Evolutionary conservation across 2,329 filamentous ascomycete genomes (phyloP).

Genomic region (Monosporascus sp.): DNA sequence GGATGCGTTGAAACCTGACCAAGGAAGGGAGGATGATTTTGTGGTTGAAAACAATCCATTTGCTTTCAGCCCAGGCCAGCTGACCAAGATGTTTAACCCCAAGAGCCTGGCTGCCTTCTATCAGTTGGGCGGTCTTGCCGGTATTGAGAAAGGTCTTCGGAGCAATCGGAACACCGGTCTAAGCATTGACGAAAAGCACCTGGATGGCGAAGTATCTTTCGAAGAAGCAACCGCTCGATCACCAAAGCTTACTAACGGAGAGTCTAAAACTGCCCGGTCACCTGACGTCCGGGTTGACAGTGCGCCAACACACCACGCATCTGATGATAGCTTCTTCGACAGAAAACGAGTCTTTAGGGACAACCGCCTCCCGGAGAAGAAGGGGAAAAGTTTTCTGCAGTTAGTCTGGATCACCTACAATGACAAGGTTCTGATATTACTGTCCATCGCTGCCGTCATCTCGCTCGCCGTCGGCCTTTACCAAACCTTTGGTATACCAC

Average conservation of each 20-base stretch:
- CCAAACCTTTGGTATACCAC: slow-evolving; percentile 61
- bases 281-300: slow-evolving; percentile 14
- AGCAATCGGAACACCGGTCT: slow-evolving; percentile 68
- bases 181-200: slow-evolving; percentile 65
- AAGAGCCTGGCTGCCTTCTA: slow-evolving; percentile 81
- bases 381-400: slow-evolving; percentile 66
- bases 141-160: slow-evolving; percentile 73
- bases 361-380: slow-evolving; percentile 68
- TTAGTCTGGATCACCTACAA: slow-evolving; percentile 81
- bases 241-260: slow-evolving; percentile 30
- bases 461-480: slow-evolving; percentile 72
- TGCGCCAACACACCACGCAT: slow-evolving; percentile 6
- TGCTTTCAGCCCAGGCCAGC: slow-evolving; percentile 75
- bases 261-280: slow-evolving; percentile 16
- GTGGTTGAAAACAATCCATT: slow-evolving; percentile 74
- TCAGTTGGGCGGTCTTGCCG: slow-evolving; percentile 69
- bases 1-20: slow-evolving; percentile 69
- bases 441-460: slow-evolving; percentile 65
- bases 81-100: slow-evolving; percentile 84
- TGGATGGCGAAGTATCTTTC: slow-evolving; percentile 65
- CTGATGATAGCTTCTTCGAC: slow-evolving; percentile 47
- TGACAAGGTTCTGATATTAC: slow-evolving; percentile 72
- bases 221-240: slow-evolving; percentile 55
- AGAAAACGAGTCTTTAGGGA: slow-evolving; percentile 66
- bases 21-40: slow-evolving; percentile 72